Evolutionary conservation across 768 basidiomycete genomes (phyloP), one percentile per base, ranked within the genome.

Genomic region (Mycena epipterygia): DNA sequence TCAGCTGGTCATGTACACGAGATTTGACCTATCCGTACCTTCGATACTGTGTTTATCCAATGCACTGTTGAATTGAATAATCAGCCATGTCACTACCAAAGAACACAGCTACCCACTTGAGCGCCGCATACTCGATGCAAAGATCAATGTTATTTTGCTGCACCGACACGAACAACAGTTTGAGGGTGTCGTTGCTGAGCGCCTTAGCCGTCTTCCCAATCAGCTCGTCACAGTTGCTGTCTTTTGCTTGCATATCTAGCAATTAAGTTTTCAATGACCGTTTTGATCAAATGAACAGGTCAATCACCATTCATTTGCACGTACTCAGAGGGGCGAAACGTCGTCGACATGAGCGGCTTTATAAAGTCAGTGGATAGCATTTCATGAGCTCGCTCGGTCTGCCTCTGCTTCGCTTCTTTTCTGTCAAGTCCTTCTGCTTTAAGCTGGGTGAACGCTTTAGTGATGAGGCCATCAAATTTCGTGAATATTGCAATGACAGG

Each of bases 401-500:
- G 41, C 41, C 29, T 42, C 7, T 60, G 17, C 42, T 60, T 42
- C 29, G 58, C 58, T 25, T 60, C 58, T 32, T 44, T 42, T 17
- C 39, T 42, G 39, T 64, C 71, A 46, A 72, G n/a, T 33, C 68
- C 74, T 16, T 74, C 59, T 29, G 55, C 49, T 53, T 57, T 32
- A 16, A 76, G 63, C 30, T 59, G 21, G n/a, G 72, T 55, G 46
- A 71, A 79, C 49, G 76, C 77, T 52, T 73, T 56, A 41, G 30
- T 51, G 49, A 76, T 64, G 7, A 81, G 53, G 21, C 72, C 78
- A 65, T 84, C 83, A 48, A 79, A 79, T 53, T 83, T 84, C 2
- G 81, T 84, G 67, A 84, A 83, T 41, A 85, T 60, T 1, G 77
- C 78, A 25, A 85, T 75, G 4, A 84, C 79, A 5, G 83, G 83